Evolutionary conservation across 176 grass and related monocot species (phyloP).

Genomic region (Alloteropsis semialata): DNA sequence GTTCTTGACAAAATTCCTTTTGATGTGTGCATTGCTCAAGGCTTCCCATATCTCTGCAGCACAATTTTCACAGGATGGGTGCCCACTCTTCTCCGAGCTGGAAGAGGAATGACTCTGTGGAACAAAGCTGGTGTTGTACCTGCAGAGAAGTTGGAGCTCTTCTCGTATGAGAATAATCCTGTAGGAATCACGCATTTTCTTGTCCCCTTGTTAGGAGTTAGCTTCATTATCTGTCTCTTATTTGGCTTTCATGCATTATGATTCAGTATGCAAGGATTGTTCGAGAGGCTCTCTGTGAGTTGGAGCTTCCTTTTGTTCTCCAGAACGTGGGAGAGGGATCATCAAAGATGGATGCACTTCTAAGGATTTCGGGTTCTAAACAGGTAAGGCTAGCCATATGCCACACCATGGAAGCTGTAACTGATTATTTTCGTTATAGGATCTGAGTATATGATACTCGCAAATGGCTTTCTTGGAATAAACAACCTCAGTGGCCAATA

Average conservation of each 20-base stretch:
- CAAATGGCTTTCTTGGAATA: not conserved
- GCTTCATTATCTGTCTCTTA: not conserved
- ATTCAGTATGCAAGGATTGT: slow-evolving; percentile 79
- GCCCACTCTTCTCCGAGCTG: slow-evolving; percentile 82
- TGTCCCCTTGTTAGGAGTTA: not conserved
- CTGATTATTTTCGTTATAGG: not conserved
- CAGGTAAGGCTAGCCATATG: slow-evolving; percentile 42
- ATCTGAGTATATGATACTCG: slow-evolving; percentile 1
- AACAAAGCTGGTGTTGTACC: slow-evolving; percentile 59
- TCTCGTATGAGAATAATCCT: slow-evolving; percentile 86
- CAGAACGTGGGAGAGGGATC: slow-evolving; percentile 79
- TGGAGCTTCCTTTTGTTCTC: slow-evolving; percentile 92
- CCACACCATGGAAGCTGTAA: not conserved
- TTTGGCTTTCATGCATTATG: not conserved
- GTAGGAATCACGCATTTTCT: slow-evolving; percentile 36
- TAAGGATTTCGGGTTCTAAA: slow-evolving; percentile 45
- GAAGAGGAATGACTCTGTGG: slow-evolving; percentile 91
- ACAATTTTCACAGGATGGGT: slow-evolving; percentile 93
- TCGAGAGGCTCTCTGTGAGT: slow-evolving; percentile 83
- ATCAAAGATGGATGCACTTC: slow-evolving; percentile 54
- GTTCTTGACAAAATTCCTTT: not conserved
- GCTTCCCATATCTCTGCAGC: slow-evolving; percentile 27
- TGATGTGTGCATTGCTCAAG: not conserved
- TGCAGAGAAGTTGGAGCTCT: slow-evolving; percentile 73
- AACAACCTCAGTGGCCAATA: not conserved